These are phyloP conservation scores for Plasmopara viticola DNA, from an alignment of 352 stramenopile species.

Conservation along the genomic window DNA sequence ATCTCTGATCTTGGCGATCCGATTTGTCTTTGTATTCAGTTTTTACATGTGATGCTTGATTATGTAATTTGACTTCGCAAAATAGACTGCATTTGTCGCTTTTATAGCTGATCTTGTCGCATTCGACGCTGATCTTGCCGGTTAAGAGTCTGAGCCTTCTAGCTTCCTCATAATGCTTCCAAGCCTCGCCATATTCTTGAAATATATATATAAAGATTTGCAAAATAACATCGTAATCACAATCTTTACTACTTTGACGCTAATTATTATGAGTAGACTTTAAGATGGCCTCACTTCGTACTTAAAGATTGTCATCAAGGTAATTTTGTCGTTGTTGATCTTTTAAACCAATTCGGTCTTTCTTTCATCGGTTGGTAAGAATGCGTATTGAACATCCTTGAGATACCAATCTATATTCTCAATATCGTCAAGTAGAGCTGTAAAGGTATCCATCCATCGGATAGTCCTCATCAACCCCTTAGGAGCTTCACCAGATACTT, in stretches of 20 bases:
- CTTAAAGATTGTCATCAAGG: too few species aligned
- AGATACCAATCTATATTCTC: not conserved
- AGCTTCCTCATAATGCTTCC: not conserved
- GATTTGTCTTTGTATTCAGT: not conserved
- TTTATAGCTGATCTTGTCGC: not conserved
- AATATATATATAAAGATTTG: too few species aligned
- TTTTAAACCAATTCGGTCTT: too few species aligned
- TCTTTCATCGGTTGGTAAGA: too few species aligned
- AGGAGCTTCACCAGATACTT: too few species aligned
- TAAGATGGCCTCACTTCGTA: too few species aligned
- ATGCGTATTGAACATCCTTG: constrained; percentile 3
- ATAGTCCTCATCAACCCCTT: too few species aligned
- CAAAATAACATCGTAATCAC: constrained; percentile 5
- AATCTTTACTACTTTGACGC: too few species aligned
- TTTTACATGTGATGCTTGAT: not conserved
- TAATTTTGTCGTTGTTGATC: too few species aligned
- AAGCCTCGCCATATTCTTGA: constrained; percentile 12
- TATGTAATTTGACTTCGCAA: not conserved
- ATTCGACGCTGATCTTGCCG: not conserved
- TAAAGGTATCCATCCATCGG: too few species aligned
- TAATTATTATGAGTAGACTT: too few species aligned
- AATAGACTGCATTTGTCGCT: not conserved
- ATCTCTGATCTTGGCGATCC: not conserved
- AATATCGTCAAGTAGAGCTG: too few species aligned
- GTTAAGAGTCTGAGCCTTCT: not conserved